These are phyloP conservation scores for Tetradesmus obliquus DNA, from an alignment of 139 green algal species.

Conservation along the genomic window DNA sequence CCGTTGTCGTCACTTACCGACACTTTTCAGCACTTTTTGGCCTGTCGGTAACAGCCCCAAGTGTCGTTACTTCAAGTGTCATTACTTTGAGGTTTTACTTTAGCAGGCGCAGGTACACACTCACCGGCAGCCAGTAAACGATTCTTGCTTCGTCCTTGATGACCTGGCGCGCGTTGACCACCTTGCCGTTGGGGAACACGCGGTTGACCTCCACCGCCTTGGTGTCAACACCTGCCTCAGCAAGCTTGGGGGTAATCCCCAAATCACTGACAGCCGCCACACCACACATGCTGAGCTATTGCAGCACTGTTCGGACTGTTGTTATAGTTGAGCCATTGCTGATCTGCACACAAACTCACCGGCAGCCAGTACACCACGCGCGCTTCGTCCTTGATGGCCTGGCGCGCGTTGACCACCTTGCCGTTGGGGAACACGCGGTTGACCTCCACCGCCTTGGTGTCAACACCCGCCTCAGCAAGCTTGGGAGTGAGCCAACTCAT, in stretches of 20 bases:
- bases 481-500: too few species aligned
- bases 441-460: neutral
- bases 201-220: neutral
- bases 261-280: too few species aligned
- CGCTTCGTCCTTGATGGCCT: slow-evolving; percentile 21
- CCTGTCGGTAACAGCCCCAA: too few species aligned
- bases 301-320: too few species aligned
- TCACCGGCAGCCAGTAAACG: slow-evolving; percentile 33
- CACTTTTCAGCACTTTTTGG: too few species aligned
- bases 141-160: slow-evolving; percentile 23
- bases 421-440: neutral
- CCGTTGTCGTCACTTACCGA: too few species aligned
- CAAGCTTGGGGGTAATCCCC: neutral
- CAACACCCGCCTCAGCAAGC: neutral
- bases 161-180: neutral
- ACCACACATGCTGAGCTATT: too few species aligned
- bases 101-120: too few species aligned
- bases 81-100: too few species aligned
- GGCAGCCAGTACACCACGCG: slow-evolving; percentile 34
- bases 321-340: too few species aligned
- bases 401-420: neutral
- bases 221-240: neutral
- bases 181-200: slow-evolving; percentile 6
- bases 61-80: too few species aligned
- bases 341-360: too few species aligned